phyloP scores from a whole-genome alignment of 441 rosid species.

The Croton laevigatus region DNA sequence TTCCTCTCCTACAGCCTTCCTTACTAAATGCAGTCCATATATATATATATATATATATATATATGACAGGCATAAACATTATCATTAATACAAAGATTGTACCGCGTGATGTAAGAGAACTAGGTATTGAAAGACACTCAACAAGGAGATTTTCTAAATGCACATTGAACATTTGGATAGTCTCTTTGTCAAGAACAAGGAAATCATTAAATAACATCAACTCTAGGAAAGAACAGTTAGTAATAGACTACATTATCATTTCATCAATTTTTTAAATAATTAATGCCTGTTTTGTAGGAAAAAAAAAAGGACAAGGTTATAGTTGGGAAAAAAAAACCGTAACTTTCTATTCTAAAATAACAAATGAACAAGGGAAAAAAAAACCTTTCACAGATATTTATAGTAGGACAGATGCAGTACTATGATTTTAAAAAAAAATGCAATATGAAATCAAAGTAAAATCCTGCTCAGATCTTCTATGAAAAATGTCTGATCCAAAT shows the following conservation, averaged over 20 bases:
- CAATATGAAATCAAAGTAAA: not conserved
- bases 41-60: no score
- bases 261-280: no score
- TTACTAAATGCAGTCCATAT: not conserved
- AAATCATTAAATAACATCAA: no score
- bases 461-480: not conserved
- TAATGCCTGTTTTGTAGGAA: no score
- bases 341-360: no score
- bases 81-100: not conserved
- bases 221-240: no score
- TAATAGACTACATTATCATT: no score
- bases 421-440: not conserved
- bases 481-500: not conserved
- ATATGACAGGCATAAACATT: not conserved
- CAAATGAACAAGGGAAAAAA: no score
- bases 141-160: not conserved
- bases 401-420: not conserved
- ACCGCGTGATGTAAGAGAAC: not conserved
- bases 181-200: no score
- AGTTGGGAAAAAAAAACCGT: no score
- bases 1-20: not conserved
- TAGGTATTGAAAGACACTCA: not conserved
- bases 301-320: no score
- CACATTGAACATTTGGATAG: not conserved
- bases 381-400: no score